These are phyloP conservation scores for Talaromyces sp. DNA, from an alignment of 2,329 filamentous ascomycete genomes.

Conservation along the genomic window DNA sequence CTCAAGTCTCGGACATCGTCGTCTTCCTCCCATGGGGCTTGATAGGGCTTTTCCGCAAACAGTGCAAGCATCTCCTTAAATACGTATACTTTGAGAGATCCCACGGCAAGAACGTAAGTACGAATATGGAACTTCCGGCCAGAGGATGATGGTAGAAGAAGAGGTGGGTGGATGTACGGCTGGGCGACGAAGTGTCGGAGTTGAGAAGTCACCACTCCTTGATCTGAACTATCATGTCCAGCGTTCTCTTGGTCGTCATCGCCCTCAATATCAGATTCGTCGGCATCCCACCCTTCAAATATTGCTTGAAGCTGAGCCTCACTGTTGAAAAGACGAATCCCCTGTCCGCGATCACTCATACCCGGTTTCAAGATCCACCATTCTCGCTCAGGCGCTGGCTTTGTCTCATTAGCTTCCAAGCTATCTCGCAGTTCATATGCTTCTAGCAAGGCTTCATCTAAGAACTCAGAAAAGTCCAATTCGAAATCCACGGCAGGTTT, in stretches of 20 bases:
- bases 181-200: conserved; percentile 95
- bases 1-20: conserved; percentile 54
- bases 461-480: conserved; percentile 92
- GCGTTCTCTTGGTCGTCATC: conserved; percentile 23
- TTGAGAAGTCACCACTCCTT: conserved; percentile 75
- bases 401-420: conserved; percentile 63
- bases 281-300: conserved; percentile 86
- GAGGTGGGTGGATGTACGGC: conserved; percentile 85
- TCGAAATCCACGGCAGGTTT: conserved; percentile 82
- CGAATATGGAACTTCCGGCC: conserved; percentile 90
- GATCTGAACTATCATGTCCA: conserved; percentile 22
- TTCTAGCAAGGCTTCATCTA: conserved; percentile 89
- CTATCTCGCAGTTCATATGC: conserved; percentile 81
- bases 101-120: conserved; percentile 80
- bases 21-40: conserved; percentile 50
- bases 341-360: conserved; percentile 95
- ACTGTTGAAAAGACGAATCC: conserved; percentile 81
- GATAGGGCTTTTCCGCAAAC: conserved; percentile 74
- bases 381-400: conserved; percentile 61
- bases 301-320: conserved; percentile 79
- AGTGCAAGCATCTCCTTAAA: conserved; percentile 90
- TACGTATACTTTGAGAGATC: conserved; percentile 75
- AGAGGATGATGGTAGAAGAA: conserved; percentile 62
- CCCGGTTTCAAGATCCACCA: conserved; percentile 99
- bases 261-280: conserved; percentile 50